phyloP scores from a whole-genome alignment of 2,329 filamentous ascomycete species.

The Trichothecium roseum region DNA sequence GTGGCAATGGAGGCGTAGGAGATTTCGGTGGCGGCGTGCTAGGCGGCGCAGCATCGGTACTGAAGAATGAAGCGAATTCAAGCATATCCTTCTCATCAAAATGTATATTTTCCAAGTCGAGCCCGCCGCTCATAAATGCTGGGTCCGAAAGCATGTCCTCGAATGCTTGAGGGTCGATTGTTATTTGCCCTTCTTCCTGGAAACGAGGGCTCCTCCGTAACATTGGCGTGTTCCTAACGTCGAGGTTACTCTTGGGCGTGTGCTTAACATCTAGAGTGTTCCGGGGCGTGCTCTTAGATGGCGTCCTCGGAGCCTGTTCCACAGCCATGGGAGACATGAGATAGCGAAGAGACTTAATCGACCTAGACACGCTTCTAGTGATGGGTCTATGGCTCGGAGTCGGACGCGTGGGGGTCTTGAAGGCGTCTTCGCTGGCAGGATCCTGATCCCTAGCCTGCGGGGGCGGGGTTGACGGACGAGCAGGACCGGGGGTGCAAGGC shows the following conservation, averaged over 20 bases:
- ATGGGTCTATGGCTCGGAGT: conserved; percentile 50
- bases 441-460: conserved; percentile 21
- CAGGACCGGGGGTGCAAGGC: conserved; percentile 45
- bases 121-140: conserved; percentile 30
- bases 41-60: conserved; percentile 34
- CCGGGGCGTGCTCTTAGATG: conserved; percentile 32
- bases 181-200: too few species aligned
- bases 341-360: conserved; percentile 36
- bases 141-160: conserved; percentile 52
- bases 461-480: conserved; percentile 5
- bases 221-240: conserved; percentile 23
- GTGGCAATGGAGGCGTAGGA: conserved; percentile 1
- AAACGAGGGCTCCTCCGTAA: conserved; percentile 7
- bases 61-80: conserved; percentile 38
- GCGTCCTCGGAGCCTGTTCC: conserved; percentile 35
- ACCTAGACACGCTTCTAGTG: conserved; percentile 49
- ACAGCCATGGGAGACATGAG: conserved; percentile 29
- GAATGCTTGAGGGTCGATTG: conserved; percentile 33
- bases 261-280: conserved; percentile 9
- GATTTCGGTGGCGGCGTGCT: conserved; percentile 33
- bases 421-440: conserved; percentile 28
- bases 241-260: conserved; percentile 27
- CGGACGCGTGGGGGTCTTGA: conserved; percentile 55
- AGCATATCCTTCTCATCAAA: conserved; percentile 21
- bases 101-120: conserved; percentile 33